Percentiles rank a stretch among this genome's conserved stretches.
These are phyloP conservation scores for Botrytis cinerea DNA, from an alignment of 2,329 filamentous ascomycete genomes.

Conservation along the genomic window DNA sequence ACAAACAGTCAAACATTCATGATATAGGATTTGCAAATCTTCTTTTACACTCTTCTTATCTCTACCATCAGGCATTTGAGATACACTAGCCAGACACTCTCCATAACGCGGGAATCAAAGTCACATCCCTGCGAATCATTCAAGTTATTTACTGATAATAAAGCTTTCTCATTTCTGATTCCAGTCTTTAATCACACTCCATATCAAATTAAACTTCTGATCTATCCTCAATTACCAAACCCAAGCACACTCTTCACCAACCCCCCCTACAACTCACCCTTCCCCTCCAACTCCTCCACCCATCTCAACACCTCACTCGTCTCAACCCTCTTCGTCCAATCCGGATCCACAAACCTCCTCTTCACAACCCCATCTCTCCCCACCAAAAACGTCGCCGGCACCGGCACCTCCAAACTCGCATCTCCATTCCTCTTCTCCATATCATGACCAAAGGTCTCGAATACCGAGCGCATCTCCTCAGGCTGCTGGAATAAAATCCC, in stretches of 20 bases:
- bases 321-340: neutral
- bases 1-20: neutral
- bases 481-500: neutral
- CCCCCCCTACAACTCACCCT: neutral
- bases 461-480: neutral
- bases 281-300: too few relatives aligned
- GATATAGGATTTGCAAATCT: neutral
- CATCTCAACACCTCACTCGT: neutral
- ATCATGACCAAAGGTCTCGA: neutral
- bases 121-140: neutral
- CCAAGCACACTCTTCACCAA: neutral
- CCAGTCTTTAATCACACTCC: neutral
- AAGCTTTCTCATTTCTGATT: neutral
- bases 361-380: neutral
- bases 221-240: neutral
- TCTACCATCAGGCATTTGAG: too few relatives aligned
- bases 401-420: neutral
- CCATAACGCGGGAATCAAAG: neutral
- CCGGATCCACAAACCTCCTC: neutral
- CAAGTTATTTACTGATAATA: neutral
- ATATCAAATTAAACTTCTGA: neutral
- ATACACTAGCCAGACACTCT: neutral
- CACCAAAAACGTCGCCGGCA: neutral
- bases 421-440: neutral
- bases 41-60: rapidly evolving